phyloP scores from a whole-genome alignment of 2,329 filamentous ascomycete species.

The Chaetomium sp. region DNA sequence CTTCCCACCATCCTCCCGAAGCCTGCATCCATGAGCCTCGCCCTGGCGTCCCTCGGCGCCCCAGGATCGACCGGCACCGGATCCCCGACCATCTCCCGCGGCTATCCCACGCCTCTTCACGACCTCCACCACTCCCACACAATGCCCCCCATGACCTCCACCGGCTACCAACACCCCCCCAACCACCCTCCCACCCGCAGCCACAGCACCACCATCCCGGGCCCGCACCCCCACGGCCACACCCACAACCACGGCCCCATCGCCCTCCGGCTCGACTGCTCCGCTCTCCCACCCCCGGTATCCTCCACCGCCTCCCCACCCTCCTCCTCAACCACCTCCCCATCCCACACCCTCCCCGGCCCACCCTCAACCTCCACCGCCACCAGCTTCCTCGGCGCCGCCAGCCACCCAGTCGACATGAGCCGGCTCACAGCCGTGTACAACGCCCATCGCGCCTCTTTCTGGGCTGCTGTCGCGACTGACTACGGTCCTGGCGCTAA shows the following conservation, averaged over 20 bases:
- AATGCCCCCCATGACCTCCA: slow-evolving; percentile 39
- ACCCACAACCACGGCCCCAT: slow-evolving; percentile 26
- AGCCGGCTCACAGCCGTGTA: slow-evolving; percentile 64
- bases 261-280: slow-evolving; percentile 54
- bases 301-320: slow-evolving; percentile 13
- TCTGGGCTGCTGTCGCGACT: slow-evolving; percentile 66
- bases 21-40: slow-evolving; percentile 47
- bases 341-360: too few relatives aligned
- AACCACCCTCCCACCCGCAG: slow-evolving; percentile 31
- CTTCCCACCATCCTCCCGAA: slow-evolving; percentile 61
- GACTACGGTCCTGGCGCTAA: slow-evolving; percentile 63
- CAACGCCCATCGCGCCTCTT: slow-evolving; percentile 59
- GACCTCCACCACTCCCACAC: slow-evolving; percentile 37
- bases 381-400: too few relatives aligned
- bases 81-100: slow-evolving; percentile 32
- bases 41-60: slow-evolving; percentile 24
- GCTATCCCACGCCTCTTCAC: slow-evolving; percentile 36
- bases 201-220: slow-evolving; percentile 24
- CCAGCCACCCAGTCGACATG: slow-evolving; percentile 49
- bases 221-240: slow-evolving; percentile 28
- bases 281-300: slow-evolving; percentile 34
- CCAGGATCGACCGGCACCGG: slow-evolving; percentile 24
- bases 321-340: not conserved
- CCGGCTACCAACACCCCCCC: slow-evolving; percentile 31
- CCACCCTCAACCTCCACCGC: too few relatives aligned